Evolutionary conservation across 2,329 filamentous ascomycete genomes (phyloP), one percentile per base, ranked within the genome.

Genomic region (Keithomyces neogunnii): DNA sequence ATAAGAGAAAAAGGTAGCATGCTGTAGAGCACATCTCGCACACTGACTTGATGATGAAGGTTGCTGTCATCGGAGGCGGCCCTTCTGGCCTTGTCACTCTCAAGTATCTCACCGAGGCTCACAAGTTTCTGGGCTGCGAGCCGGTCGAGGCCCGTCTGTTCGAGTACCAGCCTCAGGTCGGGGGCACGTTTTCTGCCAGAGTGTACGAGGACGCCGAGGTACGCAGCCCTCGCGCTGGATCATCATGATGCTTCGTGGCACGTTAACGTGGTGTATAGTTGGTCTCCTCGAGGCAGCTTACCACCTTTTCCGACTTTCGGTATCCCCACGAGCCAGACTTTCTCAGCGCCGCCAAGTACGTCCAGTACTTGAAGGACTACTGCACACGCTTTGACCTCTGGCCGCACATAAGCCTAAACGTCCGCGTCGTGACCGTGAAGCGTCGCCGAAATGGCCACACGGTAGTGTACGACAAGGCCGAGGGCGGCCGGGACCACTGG

Each of bases 251-350:
- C 7, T 13, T 44, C 43, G 28, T 38, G 3, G 40, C 9, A 33
- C 1, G 39, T 28, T 42, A 42, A 42, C 39, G 28, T 50, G 4
- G 32, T 11, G 19, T 19, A 35, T 48, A 67, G 65, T 62, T 74
- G 4, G 73, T 76, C 5, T 73, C 69, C 1, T 74, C 71, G 3
- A 73, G 71, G 54, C 70, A 73, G 39, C 64, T 77, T n/a, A 76
- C 72, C 0, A 62, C 67, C 5, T 76, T 75, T 56, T 75, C 73
- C 1, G 73, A 75, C 54, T 71, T 71, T 51, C 64, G 72, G 5
- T 62, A 66, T 11, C 54, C 64, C 6, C 50, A 64, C 3, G 62
- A 67, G 3, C 62, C 63, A 3, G 72, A 74, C 56, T 75, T 75
- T 51, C 57, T 74, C n/a, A 63, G 60, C 0, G 59, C 66, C 3